These are phyloP conservation scores for Fusarium penzigii DNA, from an alignment of 2,329 filamentous ascomycete genomes.

Conservation along the genomic window DNA sequence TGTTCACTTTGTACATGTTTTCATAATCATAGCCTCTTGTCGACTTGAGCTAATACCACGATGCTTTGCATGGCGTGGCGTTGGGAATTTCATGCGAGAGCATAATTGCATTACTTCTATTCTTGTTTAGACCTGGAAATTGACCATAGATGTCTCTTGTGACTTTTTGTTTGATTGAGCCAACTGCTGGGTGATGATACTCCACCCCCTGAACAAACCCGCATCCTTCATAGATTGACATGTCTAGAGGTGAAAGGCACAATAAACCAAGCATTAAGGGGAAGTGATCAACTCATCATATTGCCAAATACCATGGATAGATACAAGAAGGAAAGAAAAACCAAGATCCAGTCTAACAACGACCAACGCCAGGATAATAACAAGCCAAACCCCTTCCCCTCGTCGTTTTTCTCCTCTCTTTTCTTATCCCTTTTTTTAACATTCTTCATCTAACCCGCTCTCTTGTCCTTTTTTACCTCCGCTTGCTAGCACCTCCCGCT, in stretches of 20 bases:
- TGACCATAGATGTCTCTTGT: neutral
- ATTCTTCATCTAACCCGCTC: slow-evolving; percentile 3
- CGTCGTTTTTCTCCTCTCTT: slow-evolving; percentile 2
- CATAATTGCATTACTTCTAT: neutral
- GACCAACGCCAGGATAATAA: slow-evolving; percentile 29
- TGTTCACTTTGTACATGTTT: neutral
- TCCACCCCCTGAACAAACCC: too few species aligned
- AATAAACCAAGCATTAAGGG: neutral
- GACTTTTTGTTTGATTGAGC: neutral
- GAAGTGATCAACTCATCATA: slow-evolving; percentile 32
- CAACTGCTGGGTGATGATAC: too few species aligned
- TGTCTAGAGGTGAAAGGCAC: too few species aligned
- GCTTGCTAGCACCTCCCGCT: slow-evolving; percentile 19
- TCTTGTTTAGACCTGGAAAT: slow-evolving; percentile 3
- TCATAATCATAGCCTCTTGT: slow-evolving; percentile 14
- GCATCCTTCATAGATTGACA: too few species aligned
- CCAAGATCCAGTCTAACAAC: slow-evolving; percentile 24
- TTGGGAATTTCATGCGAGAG: slow-evolving; percentile 12
- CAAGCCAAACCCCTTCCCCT: slow-evolving; percentile 6
- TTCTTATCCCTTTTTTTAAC: slow-evolving; percentile 12
- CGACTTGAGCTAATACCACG: neutral
- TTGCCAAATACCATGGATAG: slow-evolving; percentile 28
- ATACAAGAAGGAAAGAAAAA: slow-evolving; percentile 16
- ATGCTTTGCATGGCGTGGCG: slow-evolving; percentile 29
- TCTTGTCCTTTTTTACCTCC: slow-evolving; percentile 20